Evolutionary conservation across 1,284 basidiomycete species (phyloP), one percentile per base, ranked within the genome.

Genomic region (Grifola frondosa): DNA sequence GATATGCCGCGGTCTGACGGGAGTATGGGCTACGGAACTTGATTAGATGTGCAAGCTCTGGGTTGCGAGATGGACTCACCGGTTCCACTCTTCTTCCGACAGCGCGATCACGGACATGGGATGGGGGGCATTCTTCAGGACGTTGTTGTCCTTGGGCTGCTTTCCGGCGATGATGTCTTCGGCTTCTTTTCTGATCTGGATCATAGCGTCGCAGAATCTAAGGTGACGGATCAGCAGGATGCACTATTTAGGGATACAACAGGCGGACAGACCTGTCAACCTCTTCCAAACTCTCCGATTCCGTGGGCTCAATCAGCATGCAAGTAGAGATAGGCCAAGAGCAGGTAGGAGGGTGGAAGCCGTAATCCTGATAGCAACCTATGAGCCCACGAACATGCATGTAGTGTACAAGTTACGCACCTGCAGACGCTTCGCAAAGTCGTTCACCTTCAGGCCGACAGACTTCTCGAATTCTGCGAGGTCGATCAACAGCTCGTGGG

Each of bases 171-270:
- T 80, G 56, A 99, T 80, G 49, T 96, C 91, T 52, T 96, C 86
- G 1, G 85, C 91, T 67, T 99, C 96, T 53, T 83, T 74, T 40
- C 94, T 87, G 57, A 99, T 99, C 52, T 88, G 80, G 53, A 99
- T 95, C 87, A 98, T 94, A 6, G 96, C 95, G 54, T 97, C 91
- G 66, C 93, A 92, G 74, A 97, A 96, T 58, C 89, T 87, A 46
- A 28, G 9, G 13, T 26, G 25, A 17, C 4, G 3, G 8, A 38
- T 37, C 6, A 42, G 32, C 15, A 6, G n/a, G n/a, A n/a, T n/a
- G n/a, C n/a, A 26, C 6, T 8, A 17, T 12, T 10, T 11, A 28
- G 2, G 6, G 21, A 22, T 8, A 40, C 32, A 19, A 19, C 16
- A 19, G 25, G 21, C 20, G 30, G 31, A 49, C 69, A 26, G 44